phyloP scores from a whole-genome alignment of 202 grass and related monocot genomes.

The Schoenoplectus triqueter region DNA sequence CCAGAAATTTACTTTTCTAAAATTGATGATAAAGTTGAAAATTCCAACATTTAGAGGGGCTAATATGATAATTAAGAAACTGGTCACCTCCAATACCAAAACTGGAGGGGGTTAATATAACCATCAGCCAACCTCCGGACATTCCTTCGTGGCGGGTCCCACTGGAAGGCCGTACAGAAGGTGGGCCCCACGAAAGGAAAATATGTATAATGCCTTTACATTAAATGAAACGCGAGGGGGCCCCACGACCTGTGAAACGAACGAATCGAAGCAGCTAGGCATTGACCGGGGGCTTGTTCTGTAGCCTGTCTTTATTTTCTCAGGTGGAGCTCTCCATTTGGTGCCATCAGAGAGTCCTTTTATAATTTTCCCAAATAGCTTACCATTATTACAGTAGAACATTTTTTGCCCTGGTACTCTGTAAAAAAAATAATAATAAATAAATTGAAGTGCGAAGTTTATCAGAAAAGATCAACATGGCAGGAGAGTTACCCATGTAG shows the following conservation, averaged over 20 bases:
- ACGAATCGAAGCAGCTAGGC: conserved; percentile 37
- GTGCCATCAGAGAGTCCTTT: neutral
- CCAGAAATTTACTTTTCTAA: neutral
- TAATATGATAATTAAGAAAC: neutral
- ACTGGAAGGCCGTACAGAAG: conserved; percentile 7
- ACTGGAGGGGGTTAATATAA: neutral
- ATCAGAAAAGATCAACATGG: too few species aligned
- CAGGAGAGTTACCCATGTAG: too few species aligned
- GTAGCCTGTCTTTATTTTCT: neutral
- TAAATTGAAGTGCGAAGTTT: too few species aligned
- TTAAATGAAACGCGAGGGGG: neutral
- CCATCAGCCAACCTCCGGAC: neutral
- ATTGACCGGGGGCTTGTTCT: conserved; percentile 34
- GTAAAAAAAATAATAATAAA: too few species aligned
- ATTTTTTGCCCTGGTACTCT: too few species aligned
- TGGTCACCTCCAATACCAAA: neutral
- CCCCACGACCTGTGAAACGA: conserved; percentile 28
- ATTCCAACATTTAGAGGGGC: neutral
- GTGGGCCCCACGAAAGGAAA: conserved; percentile 24
- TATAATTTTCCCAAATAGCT: too few species aligned
- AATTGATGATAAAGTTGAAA: neutral
- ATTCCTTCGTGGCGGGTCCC: conserved; percentile 35
- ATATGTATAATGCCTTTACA: conserved; percentile 20
- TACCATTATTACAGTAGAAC: too few species aligned
- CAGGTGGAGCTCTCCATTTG: neutral